Percentiles rank a stretch among this genome's conserved stretches.
Conservation (phyloP, 306 rosid species). For the Macrotyloma uniflorum region DNA sequence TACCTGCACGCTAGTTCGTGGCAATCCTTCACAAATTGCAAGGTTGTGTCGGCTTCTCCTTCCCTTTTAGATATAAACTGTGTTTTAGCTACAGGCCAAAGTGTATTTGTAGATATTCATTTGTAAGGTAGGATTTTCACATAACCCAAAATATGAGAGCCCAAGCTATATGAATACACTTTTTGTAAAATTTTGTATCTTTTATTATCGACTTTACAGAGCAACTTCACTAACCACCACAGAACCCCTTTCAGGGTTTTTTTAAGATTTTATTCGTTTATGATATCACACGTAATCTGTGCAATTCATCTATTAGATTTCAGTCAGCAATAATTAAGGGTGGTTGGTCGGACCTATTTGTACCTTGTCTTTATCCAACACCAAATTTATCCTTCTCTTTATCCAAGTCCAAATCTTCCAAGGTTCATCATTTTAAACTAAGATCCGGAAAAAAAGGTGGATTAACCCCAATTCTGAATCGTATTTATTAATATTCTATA, state of each 20-base stretch:
- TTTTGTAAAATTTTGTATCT: not conserved
- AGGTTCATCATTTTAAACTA: no score
- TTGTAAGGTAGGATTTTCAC: slow-evolving; percentile 24
- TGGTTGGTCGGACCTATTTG: no score
- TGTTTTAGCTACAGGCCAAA: slow-evolving; percentile 40
- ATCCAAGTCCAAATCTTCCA: no score
- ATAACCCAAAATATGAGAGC: not conserved
- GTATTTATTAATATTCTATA: no score
- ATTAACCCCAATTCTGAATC: not conserved
- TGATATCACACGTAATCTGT: not conserved
- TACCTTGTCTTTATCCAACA: no score
- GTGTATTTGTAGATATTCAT: slow-evolving; percentile 38
- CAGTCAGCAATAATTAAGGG: no score
- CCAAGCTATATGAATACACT: slow-evolving; percentile 24
- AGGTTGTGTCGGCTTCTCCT: slow-evolving; percentile 25
- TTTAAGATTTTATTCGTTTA: not conserved
- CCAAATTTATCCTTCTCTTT: no score
- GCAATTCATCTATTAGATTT: not conserved
- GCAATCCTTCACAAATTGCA: slow-evolving; percentile 26
- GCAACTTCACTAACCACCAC: not conserved
- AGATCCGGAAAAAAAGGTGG: not conserved
- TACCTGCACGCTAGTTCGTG: slow-evolving; percentile 3
- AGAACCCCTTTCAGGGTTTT: not conserved
- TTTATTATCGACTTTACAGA: not conserved
- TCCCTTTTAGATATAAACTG: slow-evolving; percentile 17